phyloP scores from a whole-genome alignment of 2,329 filamentous ascomycete genomes.

The Fusarium longipes region DNA sequence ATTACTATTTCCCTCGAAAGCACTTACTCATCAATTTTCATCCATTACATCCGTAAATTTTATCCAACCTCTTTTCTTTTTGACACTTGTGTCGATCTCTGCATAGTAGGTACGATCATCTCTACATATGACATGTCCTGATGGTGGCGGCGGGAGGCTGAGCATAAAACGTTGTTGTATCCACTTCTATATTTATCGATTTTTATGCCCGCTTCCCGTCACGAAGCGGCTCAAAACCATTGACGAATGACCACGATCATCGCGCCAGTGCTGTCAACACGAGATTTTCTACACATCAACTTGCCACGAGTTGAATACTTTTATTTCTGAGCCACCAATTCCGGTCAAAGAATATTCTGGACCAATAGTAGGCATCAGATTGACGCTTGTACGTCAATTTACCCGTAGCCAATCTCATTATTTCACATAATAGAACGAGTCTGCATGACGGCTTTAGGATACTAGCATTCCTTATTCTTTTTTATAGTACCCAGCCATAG shows the following conservation, averaged over 20 bases:
- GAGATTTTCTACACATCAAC: background rate
- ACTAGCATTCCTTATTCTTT: background rate
- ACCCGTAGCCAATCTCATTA: background rate
- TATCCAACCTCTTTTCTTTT: constrained; percentile 24
- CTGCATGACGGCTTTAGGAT: background rate
- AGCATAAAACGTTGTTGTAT: constrained; percentile 18
- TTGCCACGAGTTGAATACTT: background rate
- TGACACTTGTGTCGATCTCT: background rate
- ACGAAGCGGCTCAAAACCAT: constrained; percentile 31
- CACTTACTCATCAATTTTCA: constrained; percentile 5
- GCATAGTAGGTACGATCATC: constrained; percentile 3
- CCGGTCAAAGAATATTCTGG: background rate
- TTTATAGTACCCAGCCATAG: background rate
- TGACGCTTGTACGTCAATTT: background rate
- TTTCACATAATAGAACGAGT: background rate
- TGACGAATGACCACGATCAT: background rate
- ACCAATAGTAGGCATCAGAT: no score
- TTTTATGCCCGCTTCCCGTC: constrained; percentile 16
- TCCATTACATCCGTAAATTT: background rate
- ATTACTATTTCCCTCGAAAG: background rate
- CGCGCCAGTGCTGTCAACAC: background rate
- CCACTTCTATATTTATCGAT: constrained; percentile 39
- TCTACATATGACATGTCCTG: constrained; percentile 4
- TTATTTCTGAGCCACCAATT: constrained; percentile 2
- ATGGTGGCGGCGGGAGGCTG: constrained; percentile 31